These are phyloP conservation scores for Gliomastix tumulicola DNA, from an alignment of 2,329 filamentous ascomycete genomes.

Conservation along the genomic window DNA sequence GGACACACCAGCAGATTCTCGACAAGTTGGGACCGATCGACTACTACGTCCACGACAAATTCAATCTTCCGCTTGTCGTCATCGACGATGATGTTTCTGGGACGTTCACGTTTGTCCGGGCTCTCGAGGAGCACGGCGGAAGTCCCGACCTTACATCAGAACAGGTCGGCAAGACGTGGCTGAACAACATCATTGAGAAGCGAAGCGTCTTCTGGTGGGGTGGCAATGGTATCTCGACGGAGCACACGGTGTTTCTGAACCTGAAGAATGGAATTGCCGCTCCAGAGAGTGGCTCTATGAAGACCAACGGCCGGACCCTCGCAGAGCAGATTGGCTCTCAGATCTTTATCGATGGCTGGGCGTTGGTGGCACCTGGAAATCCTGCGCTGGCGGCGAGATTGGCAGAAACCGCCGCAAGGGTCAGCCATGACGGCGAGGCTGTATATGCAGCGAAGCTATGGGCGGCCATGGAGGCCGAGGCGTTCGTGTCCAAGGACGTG, in stretches of 20 bases:
- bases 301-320: conserved; percentile 15
- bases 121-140: conserved; percentile 21
- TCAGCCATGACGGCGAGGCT: conserved; percentile 29
- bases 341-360: conserved; percentile 30
- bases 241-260: conserved; percentile 29
- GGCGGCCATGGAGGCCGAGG: conserved; percentile 30
- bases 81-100: conserved; percentile 24
- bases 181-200: conserved; percentile 8
- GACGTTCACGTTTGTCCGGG: conserved; percentile 25
- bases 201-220: conserved; percentile 29
- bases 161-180: conserved; percentile 8
- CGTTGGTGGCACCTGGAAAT: conserved; percentile 20
- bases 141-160: conserved; percentile 2
- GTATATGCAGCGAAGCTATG: conserved; percentile 27
- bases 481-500: conserved; percentile 21
- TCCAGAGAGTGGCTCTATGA: conserved; percentile 18
- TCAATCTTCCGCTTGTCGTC: conserved; percentile 18
- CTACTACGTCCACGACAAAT: conserved; percentile 22
- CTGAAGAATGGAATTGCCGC: conserved; percentile 24
- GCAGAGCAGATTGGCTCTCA: conserved; percentile 29
- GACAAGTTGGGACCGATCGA: conserved; percentile 18
- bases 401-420: conserved; percentile 20
- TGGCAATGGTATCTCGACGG: conserved; percentile 26
- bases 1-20: conserved; percentile 24
- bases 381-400: conserved; percentile 20